Evolutionary conservation across 2,329 filamentous ascomycete species (phyloP), one percentile per base, ranked within the genome.

Genomic region (Tolypocladium sp.): DNA sequence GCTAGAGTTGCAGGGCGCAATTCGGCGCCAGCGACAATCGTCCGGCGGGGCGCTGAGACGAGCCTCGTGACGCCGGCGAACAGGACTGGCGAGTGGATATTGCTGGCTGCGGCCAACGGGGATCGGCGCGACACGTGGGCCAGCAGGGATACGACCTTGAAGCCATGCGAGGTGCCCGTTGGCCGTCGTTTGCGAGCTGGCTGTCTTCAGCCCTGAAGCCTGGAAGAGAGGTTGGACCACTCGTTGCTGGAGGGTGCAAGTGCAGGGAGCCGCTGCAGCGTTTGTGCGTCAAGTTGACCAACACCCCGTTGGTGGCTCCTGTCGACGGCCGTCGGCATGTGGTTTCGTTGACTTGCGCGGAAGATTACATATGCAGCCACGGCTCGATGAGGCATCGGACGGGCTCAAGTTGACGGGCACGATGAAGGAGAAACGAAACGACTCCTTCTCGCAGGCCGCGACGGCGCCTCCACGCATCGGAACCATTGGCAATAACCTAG

Each of bases 111-210:
- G 25, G 41, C 57, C 30, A 56, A 56, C 58, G 57, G 52, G 58
- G 52, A 62, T 62, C 60, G 56, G 59, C 62, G 35, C 38, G 53
- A 58, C 60, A 63, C 62, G 62, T 63, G 62, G 62, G 56, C 59
- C 54, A 41, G 62, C 59, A 57, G 51, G 61, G 61, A 63, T 52
- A 5, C n/a, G 20, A 12, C 8, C 49, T 33, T 7, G 27, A 33
- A 22, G 22, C n/a, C n/a, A n/a, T n/a, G n/a, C n/a, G n/a, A n/a
- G n/a, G n/a, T n/a, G n/a, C n/a, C n/a, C n/a, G n/a, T n/a, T n/a
- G n/a, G n/a, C n/a, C n/a, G n/a, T 30, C 42, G 42, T 25, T 8
- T 13, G 42, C 42, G 10, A 27, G 7, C 25, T 49, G 44, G 44
- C 42, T 51, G 25, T 20, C 25, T 10, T 20, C 25, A 2, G 46